Base-by-base conservation (phyloP, 2,329 filamentous ascomycete genomes). In the Colletotrichum simmondsii region DNA sequence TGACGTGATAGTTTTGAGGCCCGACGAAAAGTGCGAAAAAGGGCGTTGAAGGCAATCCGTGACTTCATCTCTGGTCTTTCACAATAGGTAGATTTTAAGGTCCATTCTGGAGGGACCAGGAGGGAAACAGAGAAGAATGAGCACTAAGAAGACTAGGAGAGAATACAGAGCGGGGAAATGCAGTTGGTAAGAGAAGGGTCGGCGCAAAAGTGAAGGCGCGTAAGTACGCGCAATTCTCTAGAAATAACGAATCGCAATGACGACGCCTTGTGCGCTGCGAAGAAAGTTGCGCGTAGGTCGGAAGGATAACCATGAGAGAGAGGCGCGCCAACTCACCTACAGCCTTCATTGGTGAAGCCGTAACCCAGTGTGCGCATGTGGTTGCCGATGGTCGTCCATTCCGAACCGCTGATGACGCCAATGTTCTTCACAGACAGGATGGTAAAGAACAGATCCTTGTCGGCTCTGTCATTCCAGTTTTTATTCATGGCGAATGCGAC, bases 301-400 rank as follows among this genome's bases (percentile, higher is more conserved):
- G 42, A 24, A n/a, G 32, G 26, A 57, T 42, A 49, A 46, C 22
- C 49, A 53, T 19, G 35, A 64, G 61, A 67, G 28, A 69, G 65
- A 12, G 56, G 60, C 22, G 69, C 26, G 16, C 57, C 63, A 61
- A 87, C 89, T 83, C 83, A 91, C 89, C 89, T 88, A 76, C 89
- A 91, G 76, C 89, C 89, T 79, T 91, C 89, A 83, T 91, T 91
- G 22, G 89, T 91, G 79, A 91, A 91, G 80, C 88, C 88, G 77
- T 91, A 91, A 68, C 89, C 89, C 70, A 90, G 77, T 46, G 82
- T 80, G 73, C 89, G 85, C 89, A 91, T 91, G 74, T 89, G 85
- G 79, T 89, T 89, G 74, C 89, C 89, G 76, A 91, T 91, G 52
- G 86, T 89, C 32, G 85, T 87, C 89, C 89, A 91, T 89, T 91